phyloP scores from a whole-genome alignment of 805 yeast species.

The Saccharomycopsis vini region DNA sequence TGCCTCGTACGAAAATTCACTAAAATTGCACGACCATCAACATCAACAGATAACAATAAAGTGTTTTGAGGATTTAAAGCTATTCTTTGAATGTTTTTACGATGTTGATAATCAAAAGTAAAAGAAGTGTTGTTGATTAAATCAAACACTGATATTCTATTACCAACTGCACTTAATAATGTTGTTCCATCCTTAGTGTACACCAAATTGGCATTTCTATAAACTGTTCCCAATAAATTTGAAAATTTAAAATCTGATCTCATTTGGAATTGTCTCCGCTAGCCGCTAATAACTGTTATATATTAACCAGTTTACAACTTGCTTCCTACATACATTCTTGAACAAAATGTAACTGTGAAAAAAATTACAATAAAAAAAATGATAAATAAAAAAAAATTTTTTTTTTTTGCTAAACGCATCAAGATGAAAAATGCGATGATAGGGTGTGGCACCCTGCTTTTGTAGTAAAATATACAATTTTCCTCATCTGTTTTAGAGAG shows the following conservation, averaged over 20 bases:
- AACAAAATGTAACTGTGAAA: too few relatives aligned
- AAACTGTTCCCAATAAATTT: conserved; percentile 88
- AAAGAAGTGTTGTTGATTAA: conserved; percentile 73
- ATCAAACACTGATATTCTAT: conserved; percentile 84
- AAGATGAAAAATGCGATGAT: too few relatives aligned
- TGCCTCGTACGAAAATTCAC: conserved; percentile 77
- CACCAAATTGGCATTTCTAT: conserved; percentile 81
- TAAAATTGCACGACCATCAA: conserved; percentile 86
- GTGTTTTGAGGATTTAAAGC: conserved; percentile 82
- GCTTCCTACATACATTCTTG: too few relatives aligned
- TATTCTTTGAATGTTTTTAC: conserved; percentile 69
- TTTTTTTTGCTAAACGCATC: too few relatives aligned
- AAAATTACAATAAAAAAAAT: too few relatives aligned
- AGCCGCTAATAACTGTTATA: too few relatives aligned
- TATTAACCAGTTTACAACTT: too few relatives aligned
- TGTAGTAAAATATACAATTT: too few relatives aligned
- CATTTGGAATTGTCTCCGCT: too few relatives aligned
- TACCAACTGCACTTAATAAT: conserved; percentile 88
- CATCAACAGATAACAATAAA: conserved; percentile 73
- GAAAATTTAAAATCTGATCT: conserved; percentile 86
- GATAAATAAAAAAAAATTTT: too few relatives aligned
- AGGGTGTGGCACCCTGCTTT: too few relatives aligned
- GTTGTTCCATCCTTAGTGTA: conserved; percentile 82
- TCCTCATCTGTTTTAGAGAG: too few relatives aligned
- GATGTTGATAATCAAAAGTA: conserved; percentile 88